Base-by-base conservation (phyloP, 768 basidiomycete species). In the Boletus tomentosulus region DNA sequence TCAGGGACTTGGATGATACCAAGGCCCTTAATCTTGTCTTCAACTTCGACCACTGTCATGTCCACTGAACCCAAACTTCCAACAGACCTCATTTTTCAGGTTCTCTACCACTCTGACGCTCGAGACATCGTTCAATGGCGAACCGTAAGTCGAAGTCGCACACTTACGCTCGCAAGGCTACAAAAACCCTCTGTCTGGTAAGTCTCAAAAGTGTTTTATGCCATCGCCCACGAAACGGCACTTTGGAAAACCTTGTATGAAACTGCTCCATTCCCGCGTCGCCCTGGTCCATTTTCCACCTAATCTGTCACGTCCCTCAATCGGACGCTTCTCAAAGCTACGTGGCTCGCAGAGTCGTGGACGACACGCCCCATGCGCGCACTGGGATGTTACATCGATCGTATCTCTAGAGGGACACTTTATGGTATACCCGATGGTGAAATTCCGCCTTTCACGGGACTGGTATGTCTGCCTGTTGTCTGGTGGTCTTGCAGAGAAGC, bases 141-240 rank as follows among this genome's bases (percentile, higher is more conserved):
- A 47, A 39, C 22, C 4, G 57, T 22, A 28, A 25, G 57, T 43
- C 6, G 12, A 3, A 8, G 3, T 47, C 13, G 2, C 30, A 31
- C 28, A 22, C 5, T 22, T 9, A 15, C 27, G 3, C 22, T 13
- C 27, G 5, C 33, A n/a, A n/a, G n/a, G 4, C 4, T 5, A 3
- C 39, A 28, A 19, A 19, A 19, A 19, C 19, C 19, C 19, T 19
- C 4, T 34, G 10, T 57, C 27, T 9, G 12, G 2, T 22, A 57
- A 56, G 48, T 58, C 39, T 56, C 50, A 5, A 58, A 52, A 22
- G 19, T 15, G 11, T 56, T 58, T 9, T 7, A 19, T 10, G 13
- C 22, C 24, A 38, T 50, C 25, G 34, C 48, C 11, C 4, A 10
- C 1, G 56, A 58, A 10, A 10, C 1, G 0, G 0, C 15, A 2